Base-by-base conservation (phyloP, 1,139 yeast species). In the Eremothecium gossypii region DNA sequence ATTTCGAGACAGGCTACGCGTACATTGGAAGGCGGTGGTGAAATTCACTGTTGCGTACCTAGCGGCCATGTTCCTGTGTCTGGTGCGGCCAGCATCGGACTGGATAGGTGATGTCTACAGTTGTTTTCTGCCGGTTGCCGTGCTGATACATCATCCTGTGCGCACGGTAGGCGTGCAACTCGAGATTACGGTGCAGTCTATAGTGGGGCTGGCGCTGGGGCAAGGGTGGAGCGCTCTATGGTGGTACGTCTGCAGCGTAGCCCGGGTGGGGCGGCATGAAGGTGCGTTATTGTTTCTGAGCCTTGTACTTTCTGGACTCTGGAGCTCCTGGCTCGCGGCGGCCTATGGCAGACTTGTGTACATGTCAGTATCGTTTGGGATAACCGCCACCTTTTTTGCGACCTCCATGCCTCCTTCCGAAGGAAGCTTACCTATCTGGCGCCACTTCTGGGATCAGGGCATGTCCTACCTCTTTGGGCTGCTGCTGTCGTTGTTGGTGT, bases 271-370 rank as follows among this genome's bases (percentile, higher is more conserved):
- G 0, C 52, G 58, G 12, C 70, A 70, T 30, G 71, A 65, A 47
- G 76, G 75, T 37, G 75, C 73, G 26, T 58, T 73, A n/a, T 51
- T 70, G 17, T 70, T 73, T 9, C 58, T 65, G 1, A 69, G 74
- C 34, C 45, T 69, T 12, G 50, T 67, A n/a, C 33, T 70, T 23
- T 69, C 71, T 0, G 43, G 70, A 3, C 51, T 66, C 27, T 41
- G 65, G 12, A 53, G 68, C 36, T 61, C 68, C 2, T 70, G 74
- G 73, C 35, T 71, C 12, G 62, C 66, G 40, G 68, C 72, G 1
- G 58, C 63, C 28, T 69, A 56, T 44, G 63, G 64, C 34, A 58
- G 76, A 37, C 53, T 67, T 13, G 60, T 68, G 42, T 72, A 72
- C 45, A 41, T 64, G 42, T 45, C 64, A 7, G 41, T 66, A 28